A percentile compares a stretch with the other conserved stretches of the same genome.
Evolutionary conservation across 2,329 filamentous ascomycete genomes (phyloP).

Genomic region (Aspergillus aculeatinus): DNA sequence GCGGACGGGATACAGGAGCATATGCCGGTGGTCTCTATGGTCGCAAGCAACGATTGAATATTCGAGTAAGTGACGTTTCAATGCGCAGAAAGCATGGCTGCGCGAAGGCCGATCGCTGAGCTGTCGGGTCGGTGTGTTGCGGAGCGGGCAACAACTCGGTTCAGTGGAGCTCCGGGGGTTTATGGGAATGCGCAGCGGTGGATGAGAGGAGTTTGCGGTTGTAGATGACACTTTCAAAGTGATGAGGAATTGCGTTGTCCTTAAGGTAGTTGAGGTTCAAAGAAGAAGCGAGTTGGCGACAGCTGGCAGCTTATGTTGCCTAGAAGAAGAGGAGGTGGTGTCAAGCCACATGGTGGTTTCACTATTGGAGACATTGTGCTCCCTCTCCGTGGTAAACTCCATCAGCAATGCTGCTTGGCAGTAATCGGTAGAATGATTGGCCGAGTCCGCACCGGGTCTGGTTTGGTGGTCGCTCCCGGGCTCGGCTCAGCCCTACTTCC

Average conservation of each 20-base stretch:
- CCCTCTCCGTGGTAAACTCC: background rate
- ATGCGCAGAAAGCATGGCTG: constrained; percentile 6
- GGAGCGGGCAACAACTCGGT: background rate
- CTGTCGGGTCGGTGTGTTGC: background rate
- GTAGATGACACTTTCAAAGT: background rate
- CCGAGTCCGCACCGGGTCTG: background rate
- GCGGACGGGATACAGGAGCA: background rate
- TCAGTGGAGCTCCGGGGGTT: background rate
- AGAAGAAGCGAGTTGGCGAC: background rate
- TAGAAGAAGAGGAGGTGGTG: background rate
- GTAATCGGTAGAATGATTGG: background rate
- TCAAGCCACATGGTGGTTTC: background rate
- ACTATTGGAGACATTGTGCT: background rate
- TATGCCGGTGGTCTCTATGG: background rate
- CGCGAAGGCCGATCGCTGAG: constrained; percentile 4
- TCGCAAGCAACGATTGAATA: background rate
- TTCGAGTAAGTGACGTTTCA: background rate
- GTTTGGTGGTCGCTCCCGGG: too few species aligned
- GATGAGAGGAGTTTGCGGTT: background rate
- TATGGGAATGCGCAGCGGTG: background rate
- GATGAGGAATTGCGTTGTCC: background rate
- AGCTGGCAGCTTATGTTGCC: constrained; percentile 2
- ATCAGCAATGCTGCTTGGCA: background rate
- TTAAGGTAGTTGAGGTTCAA: background rate
- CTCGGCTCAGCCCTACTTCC: too few species aligned